Base-by-base conservation (phyloP, 2,329 filamentous ascomycete genomes). In the Tolypocladium paradoxum region DNA sequence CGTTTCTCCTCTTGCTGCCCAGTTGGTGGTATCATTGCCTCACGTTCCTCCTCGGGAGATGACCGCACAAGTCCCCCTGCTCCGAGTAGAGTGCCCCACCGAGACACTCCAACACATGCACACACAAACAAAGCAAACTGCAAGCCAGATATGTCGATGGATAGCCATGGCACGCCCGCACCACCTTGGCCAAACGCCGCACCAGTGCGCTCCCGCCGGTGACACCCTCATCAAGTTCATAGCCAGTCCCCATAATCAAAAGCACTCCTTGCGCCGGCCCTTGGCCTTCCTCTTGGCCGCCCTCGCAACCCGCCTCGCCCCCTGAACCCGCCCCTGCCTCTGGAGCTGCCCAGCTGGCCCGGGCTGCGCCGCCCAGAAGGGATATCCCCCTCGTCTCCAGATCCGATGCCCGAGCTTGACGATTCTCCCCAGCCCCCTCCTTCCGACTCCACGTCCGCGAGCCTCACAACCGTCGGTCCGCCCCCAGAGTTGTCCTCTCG, bases 331-430 rank as follows among this genome's bases (percentile, higher is more conserved):
- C 57, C 56, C n/a, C 58, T 52, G 40, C 52, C 40, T 22, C 50
- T 37, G 18, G 33, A 24, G 24, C 49, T 31, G n/a, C 48, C 18
- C 22, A 22, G 16, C 18, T 16, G 27, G n/a, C 16, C 22, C 9
- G 31, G 20, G 16, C 7, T 36, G 16, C 2, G 54, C 14, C 55
- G 24, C 18, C 49, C 52, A 4, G 58, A 59, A 6, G 60, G 60
- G 46, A 62, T 62, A 18, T 61, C 61, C 7, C 55, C 55, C 18
- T 58, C 56, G 18, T 56, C 57, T 29, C 57, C 59, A 11, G 58
- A 58, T 11, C 49, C 51, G 12, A 31, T 36, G 8, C 36, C 43
- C 16, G 54, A 53, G 31, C 49, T 53, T 12, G 46, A 49, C 27
- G 43, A 49, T 24, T n/a, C 43, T 4, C 48, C 35, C 38, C 22